Percentiles rank a stretch among this genome's conserved stretches.
These are phyloP conservation scores for Syzygium aromaticum DNA, from an alignment of 345 rosid species.

Conservation along the genomic window DNA sequence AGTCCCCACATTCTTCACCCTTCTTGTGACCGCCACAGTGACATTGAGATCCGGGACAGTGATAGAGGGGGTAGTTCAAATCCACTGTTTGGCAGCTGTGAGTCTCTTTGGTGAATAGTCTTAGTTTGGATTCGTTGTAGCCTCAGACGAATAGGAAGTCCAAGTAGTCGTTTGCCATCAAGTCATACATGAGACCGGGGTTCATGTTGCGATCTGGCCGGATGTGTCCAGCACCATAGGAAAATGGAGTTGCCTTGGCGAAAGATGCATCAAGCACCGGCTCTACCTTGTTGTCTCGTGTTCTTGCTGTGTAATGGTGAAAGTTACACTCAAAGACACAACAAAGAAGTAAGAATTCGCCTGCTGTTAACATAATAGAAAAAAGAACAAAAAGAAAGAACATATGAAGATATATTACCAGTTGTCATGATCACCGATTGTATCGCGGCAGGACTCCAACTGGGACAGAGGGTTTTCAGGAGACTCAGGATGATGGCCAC, in stretches of 20 bases:
- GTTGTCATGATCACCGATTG: constrained; percentile 43
- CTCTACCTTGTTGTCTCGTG: constrained; percentile 2
- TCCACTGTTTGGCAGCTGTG: constrained; percentile 16
- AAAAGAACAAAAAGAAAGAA: background rate
- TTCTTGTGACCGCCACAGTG: constrained; percentile 8
- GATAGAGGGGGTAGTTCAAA: constrained; percentile 60
- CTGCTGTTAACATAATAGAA: background rate
- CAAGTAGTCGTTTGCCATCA: constrained; percentile 16
- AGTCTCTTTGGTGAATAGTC: constrained; percentile 1
- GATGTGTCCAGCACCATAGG: constrained; percentile 40
- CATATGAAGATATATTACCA: constrained; percentile 6
- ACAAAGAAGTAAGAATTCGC: background rate
- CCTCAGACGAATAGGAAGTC: constrained; percentile 34
- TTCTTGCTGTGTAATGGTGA: constrained; percentile 17
- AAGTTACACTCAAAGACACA: background rate
- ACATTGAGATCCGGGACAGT: constrained; percentile 14
- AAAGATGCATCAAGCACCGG: constrained; percentile 14
- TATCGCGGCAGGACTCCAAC: constrained; percentile 47
- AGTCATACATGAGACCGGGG: constrained; percentile 52
- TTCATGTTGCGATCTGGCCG: constrained; percentile 31
- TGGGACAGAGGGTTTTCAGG: constrained; percentile 28
- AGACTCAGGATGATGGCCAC: constrained; percentile 44
- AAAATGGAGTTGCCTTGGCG: constrained; percentile 40
- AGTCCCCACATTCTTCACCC: constrained; percentile 39
- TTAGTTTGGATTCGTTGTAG: constrained; percentile 11